Percentiles rank a stretch among this genome's conserved stretches.
Evolutionary conservation across 2,329 filamentous ascomycete genomes (phyloP).

Genomic region (Ophiostoma montium): DNA sequence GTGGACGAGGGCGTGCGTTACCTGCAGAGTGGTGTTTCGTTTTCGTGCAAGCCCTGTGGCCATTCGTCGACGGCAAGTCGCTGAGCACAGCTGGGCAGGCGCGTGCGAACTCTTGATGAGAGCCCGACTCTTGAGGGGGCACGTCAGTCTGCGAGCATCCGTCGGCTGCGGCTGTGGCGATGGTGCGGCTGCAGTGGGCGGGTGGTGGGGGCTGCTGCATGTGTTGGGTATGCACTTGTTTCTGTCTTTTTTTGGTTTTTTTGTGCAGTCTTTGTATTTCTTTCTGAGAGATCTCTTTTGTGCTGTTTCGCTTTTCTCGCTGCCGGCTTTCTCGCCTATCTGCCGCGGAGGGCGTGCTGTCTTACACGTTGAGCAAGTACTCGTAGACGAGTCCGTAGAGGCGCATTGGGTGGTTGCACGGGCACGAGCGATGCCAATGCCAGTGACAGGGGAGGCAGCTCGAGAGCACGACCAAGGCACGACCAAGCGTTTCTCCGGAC

Average conservation of each 20-base stretch:
- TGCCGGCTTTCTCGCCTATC: not conserved
- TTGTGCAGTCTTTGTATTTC: no score
- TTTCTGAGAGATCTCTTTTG: not conserved
- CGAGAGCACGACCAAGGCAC: not conserved
- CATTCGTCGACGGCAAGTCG: not conserved
- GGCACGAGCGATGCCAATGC: not conserved
- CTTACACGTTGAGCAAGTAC: constrained; percentile 7
- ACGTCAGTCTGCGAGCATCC: not conserved
- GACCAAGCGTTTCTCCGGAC: no score
- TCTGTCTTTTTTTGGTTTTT: no score
- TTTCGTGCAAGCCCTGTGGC: not conserved
- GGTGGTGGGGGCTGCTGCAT: not conserved
- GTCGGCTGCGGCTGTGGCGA: not conserved
- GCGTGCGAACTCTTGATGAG: not conserved
- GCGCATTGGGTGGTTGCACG: not conserved
- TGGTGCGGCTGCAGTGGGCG: not conserved
- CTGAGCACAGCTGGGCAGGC: not conserved
- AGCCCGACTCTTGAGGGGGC: not conserved
- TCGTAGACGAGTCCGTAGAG: constrained; percentile 6
- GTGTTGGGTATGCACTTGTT: no score
- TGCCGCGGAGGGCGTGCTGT: constrained; percentile 1
- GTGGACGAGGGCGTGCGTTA: not conserved
- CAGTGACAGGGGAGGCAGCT: not conserved
- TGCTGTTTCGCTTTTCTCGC: not conserved
- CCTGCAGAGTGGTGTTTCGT: not conserved